Evolutionary conservation across 2,329 filamentous ascomycete species (phyloP), one percentile per base, ranked within the genome.

Genomic region (Cladosporium sp.): DNA sequence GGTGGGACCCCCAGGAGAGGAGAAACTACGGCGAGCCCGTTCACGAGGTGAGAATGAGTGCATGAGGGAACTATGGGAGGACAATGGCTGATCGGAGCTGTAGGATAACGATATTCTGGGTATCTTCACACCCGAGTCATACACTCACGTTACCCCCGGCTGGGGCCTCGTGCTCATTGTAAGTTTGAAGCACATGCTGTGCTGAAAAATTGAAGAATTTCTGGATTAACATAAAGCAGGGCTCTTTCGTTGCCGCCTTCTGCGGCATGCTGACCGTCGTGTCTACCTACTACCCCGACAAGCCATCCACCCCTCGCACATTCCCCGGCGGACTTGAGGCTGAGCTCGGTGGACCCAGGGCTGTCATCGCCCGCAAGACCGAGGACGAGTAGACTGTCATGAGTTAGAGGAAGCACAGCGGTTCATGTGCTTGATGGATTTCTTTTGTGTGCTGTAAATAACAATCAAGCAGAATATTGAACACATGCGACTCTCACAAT

Each of bases 1-100:
- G 93, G 92, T 98, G 93, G 92, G 94, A 99, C 81, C 91, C 93
- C 79, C 95, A 99, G 82, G 95, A 98, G 80, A 89, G 93, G 77
- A 88, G 95, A 75, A 98, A 99, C 85, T 98, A 91, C 78, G 93
- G 93, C 79, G 96, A 99, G 80, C 92, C 94, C 14, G 88, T 96
- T 61, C 94, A 99, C 79, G 96, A 99, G 63, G 63, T 65, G 43
- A 64, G 43, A 43, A 30, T 8, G 34, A 36, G 10, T 14, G 16
- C 7, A 5, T 5, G 14, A 18, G 32, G 11, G n/a, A 25, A 48
- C 8, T 23, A 14, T 36, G 54, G 16, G 32, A 51, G 28, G 36
- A 54, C 54, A 49, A 61, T 65, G 63, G 63, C 54, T 60, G 57
- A 60, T 34, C 25, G 7, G 23, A 43, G 39, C 16, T 10, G 23